Percentiles rank a stretch among this genome's conserved stretches.
Conservation (phyloP, 805 yeast genomes). For the Candida jianshihensis region DNA sequence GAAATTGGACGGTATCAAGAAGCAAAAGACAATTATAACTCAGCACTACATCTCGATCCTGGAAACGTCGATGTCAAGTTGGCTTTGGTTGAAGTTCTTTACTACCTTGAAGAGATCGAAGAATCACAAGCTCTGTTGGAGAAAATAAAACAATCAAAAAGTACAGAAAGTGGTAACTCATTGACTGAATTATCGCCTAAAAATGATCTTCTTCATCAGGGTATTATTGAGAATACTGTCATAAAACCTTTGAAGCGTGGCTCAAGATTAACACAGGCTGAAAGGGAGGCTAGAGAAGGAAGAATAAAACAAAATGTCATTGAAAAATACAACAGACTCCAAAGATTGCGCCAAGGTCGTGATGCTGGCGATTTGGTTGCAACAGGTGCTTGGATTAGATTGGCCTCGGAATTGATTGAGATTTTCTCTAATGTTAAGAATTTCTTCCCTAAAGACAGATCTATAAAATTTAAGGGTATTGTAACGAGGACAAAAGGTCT, state of each 20-base stretch:
- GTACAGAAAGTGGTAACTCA: conserved; percentile 26
- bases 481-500: conserved; percentile 54
- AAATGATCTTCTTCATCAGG: no score
- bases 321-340: conserved; percentile 48
- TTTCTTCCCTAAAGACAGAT: conserved; percentile 73
- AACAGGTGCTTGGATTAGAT: conserved; percentile 71
- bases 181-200: no score
- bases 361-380: conserved; percentile 52
- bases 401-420: conserved; percentile 77
- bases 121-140: conserved; percentile 47
- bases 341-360: conserved; percentile 42
- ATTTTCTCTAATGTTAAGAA: conserved; percentile 70
- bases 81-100: conserved; percentile 76
- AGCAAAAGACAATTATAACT: conserved; percentile 54
- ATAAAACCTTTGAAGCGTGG: conserved; percentile 23
- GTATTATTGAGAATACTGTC: no score
- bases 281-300: conserved; percentile 48
- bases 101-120: conserved; percentile 53
- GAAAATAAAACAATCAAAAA: conserved; percentile 38
- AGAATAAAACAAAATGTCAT: conserved; percentile 50
- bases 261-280: conserved; percentile 32
- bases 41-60: conserved; percentile 49
- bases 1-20: conserved; percentile 63
- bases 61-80: conserved; percentile 66
- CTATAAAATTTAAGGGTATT: conserved; percentile 62